Evolutionary conservation across 164 flowering plant genomes (phyloP).

Genomic region (Macadamia tetraphylla): DNA sequence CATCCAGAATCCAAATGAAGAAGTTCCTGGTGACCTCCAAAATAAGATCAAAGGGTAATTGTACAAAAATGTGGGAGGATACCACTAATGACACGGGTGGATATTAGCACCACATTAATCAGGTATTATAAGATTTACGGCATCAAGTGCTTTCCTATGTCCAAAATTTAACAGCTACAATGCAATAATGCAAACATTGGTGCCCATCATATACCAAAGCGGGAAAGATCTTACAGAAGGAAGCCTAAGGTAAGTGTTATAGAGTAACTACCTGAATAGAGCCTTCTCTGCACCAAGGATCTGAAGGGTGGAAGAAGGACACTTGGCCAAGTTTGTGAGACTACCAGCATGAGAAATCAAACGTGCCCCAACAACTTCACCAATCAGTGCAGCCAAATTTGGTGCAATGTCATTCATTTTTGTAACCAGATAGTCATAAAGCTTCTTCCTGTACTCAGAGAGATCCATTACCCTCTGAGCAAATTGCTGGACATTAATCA

Average conservation of each 20-base stretch:
- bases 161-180: neutral
- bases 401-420: constrained; percentile 84
- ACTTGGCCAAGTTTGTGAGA: constrained; percentile 94
- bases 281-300: constrained; percentile 99
- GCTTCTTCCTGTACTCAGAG: constrained; percentile 63
- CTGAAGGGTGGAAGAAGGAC: constrained; percentile 99
- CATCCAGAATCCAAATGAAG: neutral
- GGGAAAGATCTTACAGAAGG: neutral
- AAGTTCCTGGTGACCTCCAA: neutral
- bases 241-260: neutral
- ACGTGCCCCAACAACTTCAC: constrained; percentile 89
- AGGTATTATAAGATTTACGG: neutral
- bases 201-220: neutral
- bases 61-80: neutral
- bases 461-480: constrained; percentile 81
- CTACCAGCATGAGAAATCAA: constrained; percentile 99
- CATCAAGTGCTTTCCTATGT: neutral
- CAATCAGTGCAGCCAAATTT: constrained; percentile 71
- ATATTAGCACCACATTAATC: neutral
- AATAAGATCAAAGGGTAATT: neutral
- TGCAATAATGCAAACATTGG: neutral
- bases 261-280: constrained; percentile 70
- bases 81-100: neutral
- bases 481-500: constrained; percentile 73
- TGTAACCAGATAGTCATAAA: constrained; percentile 62